A percentile compares a stretch with the other conserved stretches of the same genome.
Evolutionary conservation across 257 asterid genomes (phyloP).

Genomic region (Osmanthus fragrans): DNA sequence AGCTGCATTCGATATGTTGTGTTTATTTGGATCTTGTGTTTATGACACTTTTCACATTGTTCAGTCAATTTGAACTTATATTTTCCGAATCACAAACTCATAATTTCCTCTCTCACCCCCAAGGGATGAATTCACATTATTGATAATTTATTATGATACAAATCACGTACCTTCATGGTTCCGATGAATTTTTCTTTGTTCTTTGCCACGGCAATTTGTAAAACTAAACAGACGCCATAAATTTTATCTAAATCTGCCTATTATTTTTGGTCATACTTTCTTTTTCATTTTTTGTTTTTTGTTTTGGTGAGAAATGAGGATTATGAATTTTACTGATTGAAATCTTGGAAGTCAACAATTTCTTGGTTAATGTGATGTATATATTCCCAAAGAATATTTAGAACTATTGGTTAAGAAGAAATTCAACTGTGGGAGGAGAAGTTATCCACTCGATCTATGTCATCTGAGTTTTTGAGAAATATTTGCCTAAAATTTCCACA

Average conservation of each 20-base stretch:
- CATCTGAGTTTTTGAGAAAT: background rate
- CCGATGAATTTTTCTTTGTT: background rate
- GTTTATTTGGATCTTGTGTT: background rate
- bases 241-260: background rate
- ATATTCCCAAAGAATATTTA: background rate
- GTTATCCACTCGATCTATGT: background rate
- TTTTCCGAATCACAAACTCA: background rate
- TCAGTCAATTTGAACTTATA: background rate
- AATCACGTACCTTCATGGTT: background rate
- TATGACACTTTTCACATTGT: background rate
- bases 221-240: background rate
- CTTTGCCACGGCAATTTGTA: background rate
- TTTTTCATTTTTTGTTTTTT: too few species aligned
- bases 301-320: background rate
- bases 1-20: background rate
- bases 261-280: background rate
- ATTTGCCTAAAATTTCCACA: background rate
- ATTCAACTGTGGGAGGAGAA: background rate
- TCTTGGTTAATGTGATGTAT: background rate
- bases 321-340: background rate
- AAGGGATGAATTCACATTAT: background rate
- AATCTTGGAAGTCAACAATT: background rate
- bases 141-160: background rate
- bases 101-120: background rate
- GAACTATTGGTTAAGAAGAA: background rate